These are phyloP conservation scores for Aspergillus japonicus DNA, from an alignment of 2,329 filamentous ascomycete species.

Conservation along the genomic window DNA sequence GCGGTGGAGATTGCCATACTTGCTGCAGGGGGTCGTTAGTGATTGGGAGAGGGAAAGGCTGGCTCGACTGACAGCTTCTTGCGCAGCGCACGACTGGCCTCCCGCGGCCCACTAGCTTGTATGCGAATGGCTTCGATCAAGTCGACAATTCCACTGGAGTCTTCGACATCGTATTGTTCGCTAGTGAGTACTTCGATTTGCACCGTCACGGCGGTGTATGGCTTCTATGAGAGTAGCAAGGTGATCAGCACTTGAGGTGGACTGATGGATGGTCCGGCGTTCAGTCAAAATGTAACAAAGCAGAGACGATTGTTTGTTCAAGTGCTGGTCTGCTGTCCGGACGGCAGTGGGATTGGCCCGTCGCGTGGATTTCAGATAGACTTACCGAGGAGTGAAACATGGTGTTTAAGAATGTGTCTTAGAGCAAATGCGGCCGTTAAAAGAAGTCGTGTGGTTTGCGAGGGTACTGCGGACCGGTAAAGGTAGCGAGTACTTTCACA, in stretches of 20 bases:
- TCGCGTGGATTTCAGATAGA: not conserved
- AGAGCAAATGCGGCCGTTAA: not conserved
- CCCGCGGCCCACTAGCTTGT: conserved; percentile 79
- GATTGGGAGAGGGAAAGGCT: not conserved
- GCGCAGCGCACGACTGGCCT: conserved; percentile 86
- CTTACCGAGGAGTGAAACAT: conserved; percentile 41
- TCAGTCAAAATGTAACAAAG: not conserved
- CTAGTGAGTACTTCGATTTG: conserved; percentile 87
- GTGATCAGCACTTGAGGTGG: not conserved
- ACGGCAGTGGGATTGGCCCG: not conserved
- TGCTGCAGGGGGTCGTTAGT: conserved; percentile 49
- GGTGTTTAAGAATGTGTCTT: conserved; percentile 6
- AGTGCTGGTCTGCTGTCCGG: not conserved
- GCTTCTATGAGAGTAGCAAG: conserved; percentile 57
- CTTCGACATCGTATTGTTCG: conserved; percentile 86
- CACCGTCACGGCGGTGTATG: conserved; percentile 90
- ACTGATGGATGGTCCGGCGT: not conserved
- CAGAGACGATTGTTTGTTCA: not conserved
- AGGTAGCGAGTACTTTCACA: not conserved
- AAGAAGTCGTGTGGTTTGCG: not conserved
- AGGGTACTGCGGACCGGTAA: not conserved
- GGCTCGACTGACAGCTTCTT: conserved; percentile 74
- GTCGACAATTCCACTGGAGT: conserved; percentile 86
- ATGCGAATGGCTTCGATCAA: conserved; percentile 92
- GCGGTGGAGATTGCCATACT: conserved; percentile 92